These are phyloP conservation scores for Amaranthus hypochondriacus DNA, from an alignment of 148 eudicot genomes.

Conservation along the genomic window DNA sequence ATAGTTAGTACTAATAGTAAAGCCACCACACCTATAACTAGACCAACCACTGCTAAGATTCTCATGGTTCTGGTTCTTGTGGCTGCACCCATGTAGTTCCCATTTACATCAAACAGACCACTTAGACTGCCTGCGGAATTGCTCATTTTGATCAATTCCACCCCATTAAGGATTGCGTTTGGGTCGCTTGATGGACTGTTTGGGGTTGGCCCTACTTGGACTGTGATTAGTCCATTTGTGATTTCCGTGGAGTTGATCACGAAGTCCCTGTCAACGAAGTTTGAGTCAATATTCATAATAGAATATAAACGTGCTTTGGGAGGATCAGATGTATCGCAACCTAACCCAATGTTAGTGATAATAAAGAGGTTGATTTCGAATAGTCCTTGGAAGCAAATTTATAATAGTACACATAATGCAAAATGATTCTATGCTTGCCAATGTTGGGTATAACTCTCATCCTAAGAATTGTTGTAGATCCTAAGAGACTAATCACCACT, in stretches of 20 bases:
- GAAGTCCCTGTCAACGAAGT: slow-evolving; percentile 34
- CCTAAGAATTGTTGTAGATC: too few species aligned
- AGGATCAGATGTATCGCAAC: too few species aligned
- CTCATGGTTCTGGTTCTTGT: slow-evolving; percentile 27
- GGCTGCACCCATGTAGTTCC: slow-evolving; percentile 28
- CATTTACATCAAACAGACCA: slow-evolving; percentile 48
- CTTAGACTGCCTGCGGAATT: slow-evolving; percentile 53
- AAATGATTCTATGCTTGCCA: too few species aligned
- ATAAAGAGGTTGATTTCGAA: too few species aligned
- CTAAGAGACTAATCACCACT: too few species aligned
- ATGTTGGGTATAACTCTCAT: too few species aligned
- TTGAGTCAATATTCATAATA: neutral
- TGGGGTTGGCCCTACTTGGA: slow-evolving; percentile 49
- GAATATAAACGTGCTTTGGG: too few species aligned
- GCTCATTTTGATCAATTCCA: slow-evolving; percentile 66
- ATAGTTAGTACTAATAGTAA: slow-evolving; percentile 32
- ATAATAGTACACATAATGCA: too few species aligned
- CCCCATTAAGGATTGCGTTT: slow-evolving; percentile 58
- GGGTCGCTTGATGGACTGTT: slow-evolving; percentile 16
- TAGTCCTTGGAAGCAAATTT: too few species aligned
- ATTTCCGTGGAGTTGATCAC: slow-evolving; percentile 42
- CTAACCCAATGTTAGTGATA: too few species aligned
- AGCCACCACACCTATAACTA: slow-evolving; percentile 36
- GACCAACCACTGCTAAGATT: slow-evolving; percentile 26
- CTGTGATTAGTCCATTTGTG: slow-evolving; percentile 33